Conservation (phyloP, 306 rosid genomes). For the Rosa lucieae region DNA sequence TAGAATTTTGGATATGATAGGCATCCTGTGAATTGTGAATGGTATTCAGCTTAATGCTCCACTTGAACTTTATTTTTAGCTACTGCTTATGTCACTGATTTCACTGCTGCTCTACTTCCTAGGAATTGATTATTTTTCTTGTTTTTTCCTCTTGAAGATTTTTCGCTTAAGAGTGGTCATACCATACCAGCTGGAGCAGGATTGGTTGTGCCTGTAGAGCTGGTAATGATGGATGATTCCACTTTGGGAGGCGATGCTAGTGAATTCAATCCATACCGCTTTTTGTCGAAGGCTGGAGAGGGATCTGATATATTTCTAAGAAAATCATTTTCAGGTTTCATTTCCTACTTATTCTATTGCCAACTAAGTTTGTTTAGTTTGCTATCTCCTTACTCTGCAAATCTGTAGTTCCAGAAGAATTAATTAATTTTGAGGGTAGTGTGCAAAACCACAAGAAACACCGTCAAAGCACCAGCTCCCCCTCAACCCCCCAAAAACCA, state of each 20-base stretch:
- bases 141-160: slow-evolving; percentile 40
- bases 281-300: slow-evolving; percentile 45
- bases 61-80: neutral
- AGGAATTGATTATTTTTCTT: slow-evolving; percentile 25
- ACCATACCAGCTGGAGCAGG: slow-evolving; percentile 72
- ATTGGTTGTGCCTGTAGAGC: slow-evolving; percentile 65
- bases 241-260: slow-evolving; percentile 73
- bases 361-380: neutral
- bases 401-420: neutral
- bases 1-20: neutral
- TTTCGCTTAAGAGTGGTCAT: slow-evolving; percentile 54
- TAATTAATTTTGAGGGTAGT: neutral
- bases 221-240: slow-evolving; percentile 64
- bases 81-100: neutral
- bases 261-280: slow-evolving; percentile 71
- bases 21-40: neutral
- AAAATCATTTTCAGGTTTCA: slow-evolving; percentile 33
- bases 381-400: neutral
- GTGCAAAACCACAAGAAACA: too few relatives aligned
- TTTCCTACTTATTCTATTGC: slow-evolving; percentile 10
- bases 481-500: too few relatives aligned
- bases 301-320: slow-evolving; percentile 36
- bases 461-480: too few relatives aligned
- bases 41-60: neutral
- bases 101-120: neutral